These are phyloP conservation scores for Clonostachys chloroleuca DNA, from an alignment of 2,329 filamentous ascomycete genomes.

Conservation along the genomic window DNA sequence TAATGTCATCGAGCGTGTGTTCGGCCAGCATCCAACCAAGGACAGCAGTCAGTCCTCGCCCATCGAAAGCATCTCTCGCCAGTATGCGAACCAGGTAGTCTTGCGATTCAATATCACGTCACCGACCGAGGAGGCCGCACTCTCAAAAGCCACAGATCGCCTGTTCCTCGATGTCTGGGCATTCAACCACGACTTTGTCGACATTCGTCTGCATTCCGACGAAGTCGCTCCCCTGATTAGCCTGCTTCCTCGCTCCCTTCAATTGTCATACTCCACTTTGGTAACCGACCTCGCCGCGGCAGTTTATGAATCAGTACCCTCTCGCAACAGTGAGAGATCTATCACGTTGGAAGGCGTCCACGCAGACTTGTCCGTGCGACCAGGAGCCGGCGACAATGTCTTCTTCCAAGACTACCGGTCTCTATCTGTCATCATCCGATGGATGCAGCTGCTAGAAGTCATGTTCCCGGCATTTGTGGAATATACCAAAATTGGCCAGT, in stretches of 20 bases:
- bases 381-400: conserved; percentile 55
- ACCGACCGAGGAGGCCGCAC: conserved; percentile 60
- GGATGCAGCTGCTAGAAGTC: conserved; percentile 85
- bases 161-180: conserved; percentile 91
- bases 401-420: conserved; percentile 95
- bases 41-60: conserved; percentile 9
- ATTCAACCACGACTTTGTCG: conserved; percentile 75
- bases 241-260: conserved; percentile 71
- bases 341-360: conserved; percentile 1
- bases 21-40: conserved; percentile 35
- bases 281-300: conserved; percentile 77
- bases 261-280: conserved; percentile 66
- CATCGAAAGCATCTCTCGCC: conserved; percentile 24
- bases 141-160: conserved; percentile 68
- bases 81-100: conserved; percentile 80
- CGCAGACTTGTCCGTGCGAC: conserved; percentile 1
- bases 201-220: conserved; percentile 74
- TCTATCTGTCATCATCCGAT: conserved; percentile 74
- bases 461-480: conserved; percentile 83
- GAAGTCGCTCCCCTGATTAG: conserved; percentile 75
- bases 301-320: conserved; percentile 53
- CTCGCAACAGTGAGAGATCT: conserved; percentile 4
- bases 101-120: conserved; percentile 79
- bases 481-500: conserved; percentile 73
- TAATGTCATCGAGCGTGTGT: conserved; percentile 41